These are phyloP conservation scores for Durio zibethinus DNA, from an alignment of 345 rosid species.

Conservation along the genomic window DNA sequence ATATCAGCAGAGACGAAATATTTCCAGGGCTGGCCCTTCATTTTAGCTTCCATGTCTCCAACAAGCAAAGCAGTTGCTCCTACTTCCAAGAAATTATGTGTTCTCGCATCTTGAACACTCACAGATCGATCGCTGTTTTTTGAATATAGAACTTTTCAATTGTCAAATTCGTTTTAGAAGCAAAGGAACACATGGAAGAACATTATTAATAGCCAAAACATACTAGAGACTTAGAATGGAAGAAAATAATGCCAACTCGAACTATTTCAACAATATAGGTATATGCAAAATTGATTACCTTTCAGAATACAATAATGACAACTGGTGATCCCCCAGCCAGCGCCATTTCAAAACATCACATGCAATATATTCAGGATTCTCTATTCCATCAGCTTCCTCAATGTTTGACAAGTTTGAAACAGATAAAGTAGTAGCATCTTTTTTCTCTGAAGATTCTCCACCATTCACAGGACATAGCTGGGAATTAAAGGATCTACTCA, in stretches of 20 bases:
- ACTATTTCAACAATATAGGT: neutral
- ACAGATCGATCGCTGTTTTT: conserved; percentile 51
- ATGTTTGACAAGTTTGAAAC: conserved; percentile 63
- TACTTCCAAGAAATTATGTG: conserved; percentile 75
- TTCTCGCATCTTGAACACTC: conserved; percentile 66
- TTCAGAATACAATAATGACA: conserved; percentile 53
- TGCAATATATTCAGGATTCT: conserved; percentile 68
- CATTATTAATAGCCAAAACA: conserved; percentile 2
- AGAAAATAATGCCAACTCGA: neutral
- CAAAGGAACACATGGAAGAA: neutral
- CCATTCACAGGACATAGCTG: conserved; percentile 65
- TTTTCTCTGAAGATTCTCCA: conserved; percentile 63
- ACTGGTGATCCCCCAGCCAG: conserved; percentile 70
- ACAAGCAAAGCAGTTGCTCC: conserved; percentile 97
- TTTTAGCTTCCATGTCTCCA: conserved; percentile 90
- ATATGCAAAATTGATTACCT: conserved; percentile 42
- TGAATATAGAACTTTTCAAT: conserved; percentile 3
- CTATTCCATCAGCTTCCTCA: conserved; percentile 53
- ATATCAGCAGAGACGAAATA: conserved; percentile 82
- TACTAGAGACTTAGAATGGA: conserved; percentile 1
- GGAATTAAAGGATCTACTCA: conserved; percentile 83
- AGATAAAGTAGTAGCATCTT: conserved; percentile 54
- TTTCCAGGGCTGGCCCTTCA: conserved; percentile 92
- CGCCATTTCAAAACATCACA: conserved; percentile 82
- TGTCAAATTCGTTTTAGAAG: conserved; percentile 8